Base-by-base conservation (phyloP, 306 rosid genomes). In the Canavalia ensiformis region DNA sequence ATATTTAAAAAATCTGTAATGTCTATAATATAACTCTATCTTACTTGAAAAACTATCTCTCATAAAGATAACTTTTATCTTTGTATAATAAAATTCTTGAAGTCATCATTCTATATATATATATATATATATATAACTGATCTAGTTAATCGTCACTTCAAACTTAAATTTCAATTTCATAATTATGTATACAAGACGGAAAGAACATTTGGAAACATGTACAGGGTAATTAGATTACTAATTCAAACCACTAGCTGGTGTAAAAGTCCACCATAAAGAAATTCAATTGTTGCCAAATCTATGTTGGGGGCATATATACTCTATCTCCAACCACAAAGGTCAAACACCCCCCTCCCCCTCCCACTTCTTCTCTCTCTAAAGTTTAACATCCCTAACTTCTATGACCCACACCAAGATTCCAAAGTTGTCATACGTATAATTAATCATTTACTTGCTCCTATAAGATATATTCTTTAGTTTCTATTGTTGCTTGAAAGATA, bases 401-500 rank as follows among this genome's bases (percentile, higher is more conserved):
- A 74, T 74, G 74, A 41, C 72, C 86, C 78, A 54, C 80, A 3
- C 41, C 76, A 68, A 72, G 82, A 71, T 84, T 84, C 83, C 76
- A 68, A 41, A 25, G 68, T 79, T 52, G 35, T 10, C 64, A 37
- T 5, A 35, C 46, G 41, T 25, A 57, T 57, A 30, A 59, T 10
- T 37, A 41, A 66, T 41, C 52, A 37, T 66, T 18, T 66, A 45
- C 6, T 6, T 65, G 13, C 34, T 29, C 12, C 7, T 12, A 13
- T 37, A 18, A 65, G 5, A n/a, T 50, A 3, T 41, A 65, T 65
- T 65, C 71, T 65, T 65, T 18, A 65, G 39, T 30, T 37, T 63
- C 69, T 13, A 7, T 64, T 64, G 31, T 65, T 37, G 33, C 47
- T 39, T 65, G 13, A 41, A 39, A 65, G 6, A 7, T 65, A 41